Evolutionary conservation across 2,329 filamentous ascomycete genomes (phyloP), one percentile per base, ranked within the genome.

Genomic region (Cephalotrichum gorgonifer): DNA sequence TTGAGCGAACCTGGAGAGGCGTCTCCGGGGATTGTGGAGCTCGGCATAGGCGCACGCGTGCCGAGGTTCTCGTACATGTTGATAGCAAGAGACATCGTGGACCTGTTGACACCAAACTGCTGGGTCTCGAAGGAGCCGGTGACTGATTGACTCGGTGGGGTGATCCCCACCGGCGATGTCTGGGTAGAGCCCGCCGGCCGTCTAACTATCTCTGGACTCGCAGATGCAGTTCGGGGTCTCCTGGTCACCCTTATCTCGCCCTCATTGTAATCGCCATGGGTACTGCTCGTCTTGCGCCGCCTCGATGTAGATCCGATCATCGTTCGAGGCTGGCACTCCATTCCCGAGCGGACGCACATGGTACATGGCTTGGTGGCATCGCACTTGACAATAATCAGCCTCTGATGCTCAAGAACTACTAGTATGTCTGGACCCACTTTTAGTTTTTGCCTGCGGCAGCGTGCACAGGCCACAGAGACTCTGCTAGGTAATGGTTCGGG

Each of bases 51-150:
- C 23, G 47, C 43, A 12, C 39, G 43, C 6, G 46, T 46, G 12
- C 46, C 50, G 23, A 48, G 43, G 43, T 43, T 48, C 39, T 48
- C 41, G 47, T 49, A 51, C 27, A 51, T 39, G 46, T 51, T 44
- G 33, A 48, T 48, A 28, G 50, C 50, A 35, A 51, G 43, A 15
- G 46, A 48, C 20, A 51, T 48, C 26, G 50, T 48, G 23, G 50
- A 51, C 26, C 50, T 49, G 47, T 51, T 51, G 27, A 47, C 50
- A 7, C 50, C 50, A 22, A 51, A 51, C 11, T 49, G 50, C 43
- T 49, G 50, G 25, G 30, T 31, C 35, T 51, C 47, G 25, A 48
- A 31, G 26, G 47, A 48, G 26, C 33, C 33, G 33, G 48, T 30
- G 25, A 23, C 31, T 22, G 45, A 43, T 25, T 25, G 48, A 30